Evolutionary conservation across 2,329 filamentous ascomycete species (phyloP), one percentile per base, ranked within the genome.

Genomic region (Colletotrichum sp.): DNA sequence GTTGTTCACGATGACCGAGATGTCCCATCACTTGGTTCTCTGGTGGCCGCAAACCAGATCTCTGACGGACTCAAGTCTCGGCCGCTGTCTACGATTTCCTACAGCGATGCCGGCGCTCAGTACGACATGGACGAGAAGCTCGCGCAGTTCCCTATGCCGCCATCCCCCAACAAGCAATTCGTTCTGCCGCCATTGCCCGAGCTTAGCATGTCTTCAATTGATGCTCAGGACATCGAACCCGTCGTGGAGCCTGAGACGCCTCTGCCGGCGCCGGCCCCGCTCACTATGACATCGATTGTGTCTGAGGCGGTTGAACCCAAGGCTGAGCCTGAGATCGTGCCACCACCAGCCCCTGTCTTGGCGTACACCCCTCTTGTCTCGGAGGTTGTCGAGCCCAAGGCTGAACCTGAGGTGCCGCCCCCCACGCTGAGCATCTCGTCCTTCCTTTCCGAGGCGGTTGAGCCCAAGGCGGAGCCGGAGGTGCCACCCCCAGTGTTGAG

Each of bases 101-200:
- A 89, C 76, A 90, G 88, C 77, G 89, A 91, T 77, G 85, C 86
- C 34, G 86, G 87, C 70, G 86, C 87, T 12, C 88, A 90, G 75
- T 84, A 87, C 75, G 87, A 87, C 29, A 85, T 90, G 79, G 86
- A 86, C 21, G 85, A 87, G 70, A 89, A 87, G 77, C 82, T 91
- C 63, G 85, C 86, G 18, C 85, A 87, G 76, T 90, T 91, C 82
- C 89, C 89, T 3, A 84, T 87, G 15, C 89, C 90, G 6, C 89
- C 89, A 1, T 83, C 83, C 0, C 84, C 85, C n/a, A 78, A 83
- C 5, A 78, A 80, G 1, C 78, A 78, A 8, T 76, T 77, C 12
- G 79, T 84, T 51, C 68, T 81, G 24, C 78, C 81, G 2, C 77
- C 80, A 12, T 78, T 79, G 2, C 83, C 84, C 6, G 78, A 81